Evolutionary conservation across 495 filamentous ascomycete species (phyloP), one percentile per base, ranked within the genome.

Genomic region (Penicillium cataractarum): DNA sequence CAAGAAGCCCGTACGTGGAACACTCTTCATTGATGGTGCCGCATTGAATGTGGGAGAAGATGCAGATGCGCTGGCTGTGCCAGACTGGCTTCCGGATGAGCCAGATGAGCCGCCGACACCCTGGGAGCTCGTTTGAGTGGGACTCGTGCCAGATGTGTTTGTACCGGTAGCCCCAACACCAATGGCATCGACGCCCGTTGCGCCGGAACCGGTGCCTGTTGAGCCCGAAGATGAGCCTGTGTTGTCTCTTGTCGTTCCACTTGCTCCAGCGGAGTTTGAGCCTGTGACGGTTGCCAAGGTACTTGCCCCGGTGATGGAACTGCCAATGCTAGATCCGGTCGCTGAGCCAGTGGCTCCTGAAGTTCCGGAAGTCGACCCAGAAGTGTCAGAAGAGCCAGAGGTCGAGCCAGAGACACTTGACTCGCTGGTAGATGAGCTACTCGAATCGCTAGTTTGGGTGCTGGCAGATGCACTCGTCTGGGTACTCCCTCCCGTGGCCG

Each of bases 391-490:
- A 12, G 17, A 4, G 17, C 6, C 10, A 19, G 17, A 4, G 21
- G 1, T 26, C 8, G 44, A 22, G 8, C 17, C 35, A 24, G 5
- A 4, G 21, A 2, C 21, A n/a, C 39, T 31, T 29, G 49, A 29
- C 6, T 15, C 24, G 17, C 29, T 7, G n/a, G 29, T 35, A 8
- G 27, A 33, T 3, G 27, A 31, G n/a, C 51, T 3, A 53, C 27
- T 53, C 2, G 51, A 31, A 22, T 12, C 15, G 17, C 27, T 22
- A 35, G 15, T 33, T 33, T 54, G 51, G 15, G n/a, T 54, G 21
- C 51, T 55, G 8, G 39, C 55, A 10, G 42, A 4, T 15, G n/a
- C 40, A 22, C 51, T 55, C 21, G 35, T 60, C 10, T 57, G n/a
- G 32, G 62, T 50, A 52, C 26, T 35, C 15, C 21, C 19, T 24